Evolutionary conservation across 2,329 filamentous ascomycete genomes (phyloP), one percentile per base, ranked within the genome.

Genomic region (Exophiala calicioides): DNA sequence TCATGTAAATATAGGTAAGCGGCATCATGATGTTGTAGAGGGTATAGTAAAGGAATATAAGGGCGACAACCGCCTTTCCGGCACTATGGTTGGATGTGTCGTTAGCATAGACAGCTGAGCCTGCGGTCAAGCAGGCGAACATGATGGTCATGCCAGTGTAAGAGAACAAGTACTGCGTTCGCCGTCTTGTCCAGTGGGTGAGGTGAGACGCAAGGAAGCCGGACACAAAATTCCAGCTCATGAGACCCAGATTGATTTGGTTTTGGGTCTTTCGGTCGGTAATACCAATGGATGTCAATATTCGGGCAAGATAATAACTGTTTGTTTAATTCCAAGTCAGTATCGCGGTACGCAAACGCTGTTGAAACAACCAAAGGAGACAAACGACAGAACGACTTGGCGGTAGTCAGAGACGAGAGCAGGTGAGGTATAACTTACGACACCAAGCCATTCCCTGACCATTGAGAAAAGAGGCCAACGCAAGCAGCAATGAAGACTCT

Each of bases 401-500:
- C 71, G 58, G 42, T 65, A 68, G 45, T 66, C 69, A 6, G 59
- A 65, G 16, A 71, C 60, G 0, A 72, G 47, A 0, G n/a, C n/a
- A n/a, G n/a, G n/a, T n/a, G n/a, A n/a, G n/a, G n/a, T n/a, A n/a
- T n/a, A n/a, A n/a, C n/a, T n/a, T n/a, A n/a, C n/a, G n/a, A n/a
- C n/a, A n/a, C n/a, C n/a, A n/a, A n/a, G n/a, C 62, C 64, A 47
- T 79, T 80, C 26, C 78, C 78, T 38, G 71, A 76, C 75, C 75
- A 80, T 52, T 82, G 79, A 5, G 74, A 74, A 66, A 80, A 80
- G 47, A 79, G 65, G 43, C 77, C 77, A 4, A 78, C 67, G 20
- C 71, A 68, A 26, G 79, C 62, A 13, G 75, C 65, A 46, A 82
- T 79, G 26, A 79, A 60, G 16, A 80, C 65, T 30, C 79, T 69